Evolutionary conservation across 192 early-diverging fungal species (phyloP), one percentile per base, ranked within the genome.

Genomic region (Kickxella alabastrina): DNA sequence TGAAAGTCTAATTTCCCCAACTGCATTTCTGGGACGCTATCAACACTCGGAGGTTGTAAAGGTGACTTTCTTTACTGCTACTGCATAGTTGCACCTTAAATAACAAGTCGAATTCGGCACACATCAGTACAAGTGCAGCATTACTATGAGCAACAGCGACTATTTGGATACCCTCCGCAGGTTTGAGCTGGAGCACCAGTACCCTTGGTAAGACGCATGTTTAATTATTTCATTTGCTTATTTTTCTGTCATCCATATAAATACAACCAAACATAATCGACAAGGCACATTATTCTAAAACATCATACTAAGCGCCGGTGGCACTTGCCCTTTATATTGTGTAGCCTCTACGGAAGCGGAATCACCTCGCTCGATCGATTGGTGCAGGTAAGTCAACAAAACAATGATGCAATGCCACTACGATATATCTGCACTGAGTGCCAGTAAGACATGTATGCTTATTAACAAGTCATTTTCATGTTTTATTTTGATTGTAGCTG

Each of bases 121-220:
- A 12, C 6, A 32, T 32, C 31, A 6, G 6, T 8, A 32, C 31
- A 8, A 8, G 31, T 4, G 3, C 12, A 3, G 17, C 3, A 29
- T 42, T 22, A 44, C 12, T 13, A 69, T 72, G 68, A 72, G 68
- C 28, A 57, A 61, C 24, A 59, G 59, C 49, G 57, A 72, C 22
- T 65, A 65, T 29, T 59, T 72, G 2, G 62, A 64, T 40, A 47
- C 44, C n/a, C 45, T 72, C 19, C 61, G 62, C 34, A 41, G 45
- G 28, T 60, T 49, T 25, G 57, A 65, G 13, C 44, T 72, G 42
- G 68, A 72, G 36, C 68, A 72, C 49, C 62, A 64, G 40, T 72
- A 72, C 36, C 68, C 68, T 23, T 72, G 56, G 65, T 60, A 59
- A 43, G 64, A 55, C 18, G 48, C 23, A 8, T 43, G 29, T 19